Base-by-base conservation (phyloP, 192 early-diverging fungal species). In the Linderina pennispora region DNA sequence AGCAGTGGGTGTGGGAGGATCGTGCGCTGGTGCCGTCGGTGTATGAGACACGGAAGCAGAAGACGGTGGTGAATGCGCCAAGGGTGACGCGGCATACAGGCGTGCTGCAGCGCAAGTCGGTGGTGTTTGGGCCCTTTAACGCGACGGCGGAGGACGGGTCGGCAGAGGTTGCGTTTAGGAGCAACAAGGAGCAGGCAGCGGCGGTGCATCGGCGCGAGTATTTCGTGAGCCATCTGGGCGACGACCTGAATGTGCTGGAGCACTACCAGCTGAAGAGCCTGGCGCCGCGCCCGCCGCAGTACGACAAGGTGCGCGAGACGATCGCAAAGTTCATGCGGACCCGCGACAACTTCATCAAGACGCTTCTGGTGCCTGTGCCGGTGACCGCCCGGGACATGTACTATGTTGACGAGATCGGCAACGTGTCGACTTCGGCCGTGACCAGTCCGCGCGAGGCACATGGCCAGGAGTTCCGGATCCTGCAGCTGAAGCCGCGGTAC, bases 361-460 rank as follows among this genome's bases (percentile, higher is more conserved):
- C 50, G 7, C 43, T 67, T 14, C 32, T 63, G 13, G 38, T 60
- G n/a, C 34, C 46, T 24, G 72, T 98, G 11, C 94, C 94, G 3
- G 74, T 72, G 0, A 62, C 74, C 2, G 89, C 87, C 6, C 43
- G 73, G 10, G 74, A 91, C 26, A 77, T 89, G 36, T 97, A 90
- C 62, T 94, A 81, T 53, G 69, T 65, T 4, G 69, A 73, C 17
- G 85, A 87, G 39, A 89, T 97, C 50, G 97, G 97, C 21, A 99
- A 99, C 62, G 90, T 99, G 42, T 95, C 92, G 8, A 99, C 97
- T 10, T 94, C 94, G 11, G 41, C 76, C 20, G 46, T 73, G n/a
- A 35, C 51, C 0, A 32, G 40, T 9, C 43, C 17, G 1, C 50
- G 33, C 20, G 22, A 34, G 2, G 14, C 20, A 1, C 16, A 55